Conservation (phyloP, 1,139 yeast genomes). For the Geotrichum australiense region DNA sequence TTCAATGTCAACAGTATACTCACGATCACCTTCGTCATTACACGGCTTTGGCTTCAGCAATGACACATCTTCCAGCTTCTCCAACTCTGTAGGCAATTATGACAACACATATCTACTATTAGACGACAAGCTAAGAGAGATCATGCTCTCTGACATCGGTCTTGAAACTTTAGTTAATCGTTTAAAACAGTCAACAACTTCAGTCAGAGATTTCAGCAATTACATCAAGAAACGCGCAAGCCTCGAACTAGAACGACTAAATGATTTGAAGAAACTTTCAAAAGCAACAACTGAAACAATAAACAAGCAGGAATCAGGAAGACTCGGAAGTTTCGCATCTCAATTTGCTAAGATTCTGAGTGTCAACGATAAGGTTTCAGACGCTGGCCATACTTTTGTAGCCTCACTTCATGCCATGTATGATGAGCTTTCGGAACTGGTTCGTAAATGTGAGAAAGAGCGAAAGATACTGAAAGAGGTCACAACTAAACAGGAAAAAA, state of each 20-base stretch:
- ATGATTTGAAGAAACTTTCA: slow-evolving; percentile 63
- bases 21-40: background rate
- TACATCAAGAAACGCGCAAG: slow-evolving; percentile 73
- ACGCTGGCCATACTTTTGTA: slow-evolving; percentile 70
- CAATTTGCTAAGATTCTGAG: slow-evolving; percentile 64
- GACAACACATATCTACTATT: slow-evolving; percentile 32
- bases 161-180: slow-evolving; percentile 63
- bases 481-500: slow-evolving; percentile 74
- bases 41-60: slow-evolving; percentile 1
- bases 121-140: slow-evolving; percentile 43
- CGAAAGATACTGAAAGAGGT: slow-evolving; percentile 78
- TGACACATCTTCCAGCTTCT: background rate
- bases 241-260: slow-evolving; percentile 72
- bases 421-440: slow-evolving; percentile 73
- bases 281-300: slow-evolving; percentile 47
- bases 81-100: background rate
- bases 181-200: slow-evolving; percentile 68
- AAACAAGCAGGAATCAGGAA: slow-evolving; percentile 41
- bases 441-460: slow-evolving; percentile 59
- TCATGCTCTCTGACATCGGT: slow-evolving; percentile 48
- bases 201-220: slow-evolving; percentile 79
- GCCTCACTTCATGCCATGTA: slow-evolving; percentile 77
- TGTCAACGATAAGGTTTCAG: slow-evolving; percentile 67
- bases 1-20: background rate
- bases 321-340: slow-evolving; percentile 61